A percentile compares a stretch with the other conserved stretches of the same genome.
Conservation (phyloP, 2,329 filamentous ascomycete genomes). For the Shiraia bambusicola region DNA sequence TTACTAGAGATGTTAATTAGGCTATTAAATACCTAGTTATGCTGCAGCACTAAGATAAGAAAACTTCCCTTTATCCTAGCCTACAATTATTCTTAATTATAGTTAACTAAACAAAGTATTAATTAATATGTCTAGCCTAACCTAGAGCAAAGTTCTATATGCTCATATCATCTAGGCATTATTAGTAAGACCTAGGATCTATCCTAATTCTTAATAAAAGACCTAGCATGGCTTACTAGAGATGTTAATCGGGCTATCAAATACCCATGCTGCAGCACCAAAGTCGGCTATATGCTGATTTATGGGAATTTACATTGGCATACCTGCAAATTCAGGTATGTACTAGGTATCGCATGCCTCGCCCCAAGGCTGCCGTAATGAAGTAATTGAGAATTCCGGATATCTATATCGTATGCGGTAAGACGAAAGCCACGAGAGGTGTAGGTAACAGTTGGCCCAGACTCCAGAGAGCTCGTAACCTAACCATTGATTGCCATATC, state of each 20-base stretch:
- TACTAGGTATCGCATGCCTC: too few species aligned
- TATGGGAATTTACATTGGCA: background rate
- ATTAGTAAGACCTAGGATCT: background rate
- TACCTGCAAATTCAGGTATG: background rate
- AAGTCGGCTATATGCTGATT: slow-evolving; percentile 1
- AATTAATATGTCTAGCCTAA: slow-evolving; percentile 2
- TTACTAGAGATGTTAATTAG: background rate
- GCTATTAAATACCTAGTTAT: background rate
- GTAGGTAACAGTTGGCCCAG: too few species aligned
- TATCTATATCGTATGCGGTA: slow-evolving; percentile 13
- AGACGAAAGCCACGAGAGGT: slow-evolving; percentile 1
- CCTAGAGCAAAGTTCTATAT: background rate
- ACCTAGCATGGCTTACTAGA: background rate
- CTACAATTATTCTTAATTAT: too few species aligned
- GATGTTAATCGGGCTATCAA: background rate
- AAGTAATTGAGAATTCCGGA: slow-evolving; percentile 7
- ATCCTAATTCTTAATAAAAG: background rate
- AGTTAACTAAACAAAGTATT: background rate
- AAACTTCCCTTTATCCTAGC: too few species aligned
- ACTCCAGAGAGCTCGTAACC: too few species aligned
- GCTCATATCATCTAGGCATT: background rate
- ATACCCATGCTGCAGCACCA: background rate
- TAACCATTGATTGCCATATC: slow-evolving; percentile 6
- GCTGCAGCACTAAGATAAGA: background rate
- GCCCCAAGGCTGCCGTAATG: too few species aligned